Base-by-base conservation (phyloP, 306 rosid species). In the Fragaria vesca region DNA sequence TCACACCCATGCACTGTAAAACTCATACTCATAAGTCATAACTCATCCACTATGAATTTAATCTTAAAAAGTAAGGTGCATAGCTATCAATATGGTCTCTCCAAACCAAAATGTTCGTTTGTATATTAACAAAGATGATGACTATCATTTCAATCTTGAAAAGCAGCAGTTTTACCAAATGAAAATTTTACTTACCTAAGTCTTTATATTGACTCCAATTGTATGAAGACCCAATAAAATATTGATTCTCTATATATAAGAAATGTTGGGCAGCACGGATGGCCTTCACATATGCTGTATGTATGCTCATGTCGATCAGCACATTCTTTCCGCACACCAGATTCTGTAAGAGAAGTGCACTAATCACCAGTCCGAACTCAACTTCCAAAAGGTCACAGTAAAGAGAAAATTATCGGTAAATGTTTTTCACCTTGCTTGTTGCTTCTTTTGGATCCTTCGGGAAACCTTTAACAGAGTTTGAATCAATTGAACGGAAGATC, bases 221-320 rank as follows among this genome's bases (percentile, higher is more conserved):
- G 91, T 71, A 93, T 18, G 99, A 93, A 28, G 99, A 95, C 21
- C 99, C 99, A 51, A 95, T 90, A 85, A 95, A 95, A 83, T 95
- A 95, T 75, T 93, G 99, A 80, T 93, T 95, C 86, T 95, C 99
- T 57, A 95, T 91, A 78, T 95, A 95, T 84, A 95, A 88, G 83
- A 82, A 93, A 85, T 91, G 97, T 78, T 95, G 99, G 30, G 99
- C 99, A 78, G 97, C 83, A 50, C 99, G 97, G 72, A 95, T 95
- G 63, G 99, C 97, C 88, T 89, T 91, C 77, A 95, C 94, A 47
- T 95, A 93, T 54, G 99, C 99, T 30, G 96, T 84, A 58, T 95
- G 99, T 86, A 95, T 95, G 87, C 99, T 95, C 99, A 95, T 95
- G 90, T 95, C 99, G 34, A 95, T 95, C 85, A 95, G 82, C 85